Evolutionary conservation across 2,329 filamentous ascomycete genomes (phyloP).

Genomic region (Arthrobotrys sinensis): DNA sequence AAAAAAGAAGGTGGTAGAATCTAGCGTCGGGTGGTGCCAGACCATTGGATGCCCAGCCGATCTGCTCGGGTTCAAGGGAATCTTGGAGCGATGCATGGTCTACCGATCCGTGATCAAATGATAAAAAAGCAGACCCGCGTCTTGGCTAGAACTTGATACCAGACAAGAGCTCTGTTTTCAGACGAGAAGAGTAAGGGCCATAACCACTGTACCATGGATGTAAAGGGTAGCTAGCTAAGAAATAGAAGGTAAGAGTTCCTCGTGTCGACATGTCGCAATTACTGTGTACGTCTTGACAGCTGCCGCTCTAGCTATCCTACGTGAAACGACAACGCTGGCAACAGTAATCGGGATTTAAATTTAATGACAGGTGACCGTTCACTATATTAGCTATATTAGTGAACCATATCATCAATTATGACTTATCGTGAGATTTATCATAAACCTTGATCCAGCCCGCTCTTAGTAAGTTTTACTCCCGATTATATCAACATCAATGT

Average conservation of each 20-base stretch:
- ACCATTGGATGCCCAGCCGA: background rate
- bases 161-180: background rate
- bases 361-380: no score
- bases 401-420: no score
- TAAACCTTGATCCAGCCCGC: no score
- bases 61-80: background rate
- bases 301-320: no score
- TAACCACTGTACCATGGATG: conserved; percentile 2
- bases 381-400: no score
- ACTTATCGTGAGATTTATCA: no score
- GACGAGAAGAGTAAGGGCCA: background rate
- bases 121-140: background rate
- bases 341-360: no score
- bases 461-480: no score
- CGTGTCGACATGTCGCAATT: background rate
- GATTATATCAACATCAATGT: no score
- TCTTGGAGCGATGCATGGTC: background rate
- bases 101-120: background rate
- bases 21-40: conserved; percentile 1
- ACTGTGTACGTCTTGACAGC: background rate
- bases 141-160: background rate
- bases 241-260: background rate
- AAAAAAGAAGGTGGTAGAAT: conserved; percentile 49
- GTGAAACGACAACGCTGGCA: no score
- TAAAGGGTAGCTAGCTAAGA: background rate